phyloP scores from a whole-genome alignment of 352 stramenopile species.

The Pythium aristosporum region DNA sequence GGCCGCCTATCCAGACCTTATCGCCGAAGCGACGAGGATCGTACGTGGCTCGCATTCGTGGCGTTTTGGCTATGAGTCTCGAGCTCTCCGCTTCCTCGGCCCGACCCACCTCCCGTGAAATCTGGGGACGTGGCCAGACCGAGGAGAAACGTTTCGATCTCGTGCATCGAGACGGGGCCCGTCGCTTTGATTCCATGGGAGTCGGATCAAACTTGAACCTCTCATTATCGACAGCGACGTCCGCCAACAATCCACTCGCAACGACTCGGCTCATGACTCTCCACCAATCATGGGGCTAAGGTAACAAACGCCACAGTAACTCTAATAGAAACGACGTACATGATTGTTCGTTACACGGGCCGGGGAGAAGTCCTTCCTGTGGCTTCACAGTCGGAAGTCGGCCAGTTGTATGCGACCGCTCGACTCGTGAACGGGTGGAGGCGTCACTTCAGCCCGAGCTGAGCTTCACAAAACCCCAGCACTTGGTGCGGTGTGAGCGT shows the following conservation, averaged over 20 bases:
- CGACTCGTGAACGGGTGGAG: background rate
- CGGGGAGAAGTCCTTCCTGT: background rate
- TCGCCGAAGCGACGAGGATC: background rate
- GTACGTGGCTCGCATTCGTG: constrained; percentile 5
- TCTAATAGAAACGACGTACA: background rate
- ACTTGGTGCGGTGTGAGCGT: constrained; percentile 50
- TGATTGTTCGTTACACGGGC: background rate
- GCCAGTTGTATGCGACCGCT: no score
- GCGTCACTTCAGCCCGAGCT: constrained; percentile 13
- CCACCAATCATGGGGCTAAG: constrained; percentile 11
- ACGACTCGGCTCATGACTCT: constrained; percentile 43
- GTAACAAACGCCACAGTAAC: background rate
- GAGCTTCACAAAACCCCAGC: constrained; percentile 20
- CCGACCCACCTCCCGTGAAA: background rate
- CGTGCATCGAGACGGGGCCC: constrained; percentile 20
- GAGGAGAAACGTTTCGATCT: constrained; percentile 10
- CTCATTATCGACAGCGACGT: constrained; percentile 50
- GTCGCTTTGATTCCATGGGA: constrained; percentile 7
- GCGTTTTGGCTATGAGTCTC: background rate
- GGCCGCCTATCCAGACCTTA: background rate
- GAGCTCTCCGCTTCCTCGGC: background rate
- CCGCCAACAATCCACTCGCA: constrained; percentile 17
- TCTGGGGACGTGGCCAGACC: background rate
- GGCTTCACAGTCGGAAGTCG: background rate
- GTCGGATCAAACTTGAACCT: constrained; percentile 11